Percentiles rank a stretch among this genome's conserved stretches.
These are phyloP conservation scores for Pyrenochaeta sp. DNA, from an alignment of 2,329 filamentous ascomycete species.

Conservation along the genomic window DNA sequence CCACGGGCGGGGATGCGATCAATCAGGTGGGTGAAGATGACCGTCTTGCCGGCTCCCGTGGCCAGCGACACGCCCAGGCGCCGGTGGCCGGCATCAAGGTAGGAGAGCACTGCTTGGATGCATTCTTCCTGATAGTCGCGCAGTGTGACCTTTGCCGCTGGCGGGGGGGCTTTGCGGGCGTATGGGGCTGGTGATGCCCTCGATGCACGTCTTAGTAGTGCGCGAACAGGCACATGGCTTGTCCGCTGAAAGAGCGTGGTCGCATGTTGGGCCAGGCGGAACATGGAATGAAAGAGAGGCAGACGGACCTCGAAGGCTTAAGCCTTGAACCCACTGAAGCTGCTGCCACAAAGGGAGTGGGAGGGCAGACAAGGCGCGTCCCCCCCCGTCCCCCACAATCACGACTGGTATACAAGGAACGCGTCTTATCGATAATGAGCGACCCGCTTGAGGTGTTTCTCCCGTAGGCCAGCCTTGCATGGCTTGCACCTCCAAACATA, in stretches of 20 bases:
- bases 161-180: slow-evolving; percentile 6
- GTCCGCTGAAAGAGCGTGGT: slow-evolving; percentile 31
- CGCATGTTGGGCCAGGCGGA: slow-evolving; percentile 39
- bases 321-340: too few relatives aligned
- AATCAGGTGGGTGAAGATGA: slow-evolving; percentile 97
- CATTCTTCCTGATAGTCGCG: slow-evolving; percentile 92
- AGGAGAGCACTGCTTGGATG: slow-evolving; percentile 78
- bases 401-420: too few relatives aligned
- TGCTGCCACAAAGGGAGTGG: too few relatives aligned
- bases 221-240: slow-evolving; percentile 10
- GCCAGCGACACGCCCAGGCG: slow-evolving; percentile 85
- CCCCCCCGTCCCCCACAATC: too few relatives aligned
- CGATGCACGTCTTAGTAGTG: slow-evolving; percentile 27
- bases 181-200: not conserved
- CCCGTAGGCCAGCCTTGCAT: too few relatives aligned
- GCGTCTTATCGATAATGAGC: slow-evolving; percentile 1
- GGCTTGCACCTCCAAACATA: too few relatives aligned
- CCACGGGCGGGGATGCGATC: slow-evolving; percentile 71
- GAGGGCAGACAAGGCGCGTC: too few relatives aligned
- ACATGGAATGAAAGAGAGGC: slow-evolving; percentile 39
- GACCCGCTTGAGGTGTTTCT: too few relatives aligned
- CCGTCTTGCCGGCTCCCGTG: slow-evolving; percentile 89
- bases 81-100: slow-evolving; percentile 75
- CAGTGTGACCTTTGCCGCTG: slow-evolving; percentile 63
- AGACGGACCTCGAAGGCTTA: too few relatives aligned